phyloP scores from a whole-genome alignment of 2,329 filamentous ascomycete species.

The Cladosporium sp. region DNA sequence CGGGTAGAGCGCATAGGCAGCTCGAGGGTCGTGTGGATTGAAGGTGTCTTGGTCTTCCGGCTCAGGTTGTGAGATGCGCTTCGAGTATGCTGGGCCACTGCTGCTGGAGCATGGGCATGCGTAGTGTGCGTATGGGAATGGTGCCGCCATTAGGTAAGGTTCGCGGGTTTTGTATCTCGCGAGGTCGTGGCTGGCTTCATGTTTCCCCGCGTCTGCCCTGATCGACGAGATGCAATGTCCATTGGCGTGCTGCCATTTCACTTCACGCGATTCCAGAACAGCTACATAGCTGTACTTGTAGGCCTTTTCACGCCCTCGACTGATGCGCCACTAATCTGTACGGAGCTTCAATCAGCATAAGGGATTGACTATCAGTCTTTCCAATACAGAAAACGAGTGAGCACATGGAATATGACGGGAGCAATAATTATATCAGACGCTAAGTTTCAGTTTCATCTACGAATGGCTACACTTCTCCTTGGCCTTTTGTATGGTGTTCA shows the following conservation, averaged over 20 bases:
- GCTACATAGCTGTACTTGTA: too few species aligned
- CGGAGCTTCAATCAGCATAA: too few species aligned
- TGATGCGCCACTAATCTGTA: too few species aligned
- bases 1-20: constrained; percentile 88
- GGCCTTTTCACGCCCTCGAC: too few species aligned
- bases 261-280: background rate
- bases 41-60: constrained; percentile 71
- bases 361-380: too few species aligned
- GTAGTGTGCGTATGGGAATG: constrained; percentile 59
- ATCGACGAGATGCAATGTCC: too few species aligned
- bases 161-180: background rate
- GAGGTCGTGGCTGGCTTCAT: background rate
- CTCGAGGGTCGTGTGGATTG: constrained; percentile 76
- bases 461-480: too few species aligned
- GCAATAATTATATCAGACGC: too few species aligned
- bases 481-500: too few species aligned
- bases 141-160: constrained; percentile 2
- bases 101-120: constrained; percentile 59
- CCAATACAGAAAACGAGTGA: too few species aligned
- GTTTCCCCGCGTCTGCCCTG: background rate
- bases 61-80: constrained; percentile 27
- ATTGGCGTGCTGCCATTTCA: background rate
- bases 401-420: too few species aligned
- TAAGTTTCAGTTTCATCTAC: too few species aligned
- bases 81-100: constrained; percentile 31